Conservation (phyloP, 305 asterid genomes). For the Withania somnifera region DNA sequence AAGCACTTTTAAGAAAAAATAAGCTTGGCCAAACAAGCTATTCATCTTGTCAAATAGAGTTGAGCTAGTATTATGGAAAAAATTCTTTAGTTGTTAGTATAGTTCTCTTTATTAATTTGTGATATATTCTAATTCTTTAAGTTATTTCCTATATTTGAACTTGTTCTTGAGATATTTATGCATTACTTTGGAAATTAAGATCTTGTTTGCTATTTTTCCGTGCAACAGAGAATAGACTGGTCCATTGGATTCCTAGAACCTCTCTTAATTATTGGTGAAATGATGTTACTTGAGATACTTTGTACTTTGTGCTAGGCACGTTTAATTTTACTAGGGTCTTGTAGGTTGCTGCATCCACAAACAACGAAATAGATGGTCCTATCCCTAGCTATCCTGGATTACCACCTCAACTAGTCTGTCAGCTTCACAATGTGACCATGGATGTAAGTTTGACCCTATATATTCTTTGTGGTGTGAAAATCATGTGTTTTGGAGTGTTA, state of each 20-base stretch:
- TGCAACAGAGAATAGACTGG: not conserved
- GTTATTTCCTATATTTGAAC: not conserved
- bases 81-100: not conserved
- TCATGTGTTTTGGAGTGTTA: not conserved
- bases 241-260: not conserved
- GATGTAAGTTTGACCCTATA: slow-evolving; percentile 41
- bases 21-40: no score
- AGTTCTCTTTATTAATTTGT: not conserved
- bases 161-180: not conserved
- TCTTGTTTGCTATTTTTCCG: not conserved
- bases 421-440: slow-evolving; percentile 92
- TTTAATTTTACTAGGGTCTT: not conserved
- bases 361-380: slow-evolving; percentile 73
- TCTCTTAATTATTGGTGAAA: not conserved
- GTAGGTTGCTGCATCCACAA: slow-evolving; percentile 91
- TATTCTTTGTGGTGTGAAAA: not conserved
- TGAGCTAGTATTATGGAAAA: not conserved
- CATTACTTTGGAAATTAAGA: not conserved
- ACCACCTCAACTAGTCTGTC: slow-evolving; percentile 83
- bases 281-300: not conserved
- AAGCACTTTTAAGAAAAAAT: no score
- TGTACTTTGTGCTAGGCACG: not conserved
- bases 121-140: not conserved
- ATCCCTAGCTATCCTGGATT: slow-evolving; percentile 90
- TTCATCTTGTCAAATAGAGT: not conserved